These are phyloP conservation scores for Pochonia chlamydosporia DNA, from an alignment of 2,329 filamentous ascomycete species.

Conservation along the genomic window DNA sequence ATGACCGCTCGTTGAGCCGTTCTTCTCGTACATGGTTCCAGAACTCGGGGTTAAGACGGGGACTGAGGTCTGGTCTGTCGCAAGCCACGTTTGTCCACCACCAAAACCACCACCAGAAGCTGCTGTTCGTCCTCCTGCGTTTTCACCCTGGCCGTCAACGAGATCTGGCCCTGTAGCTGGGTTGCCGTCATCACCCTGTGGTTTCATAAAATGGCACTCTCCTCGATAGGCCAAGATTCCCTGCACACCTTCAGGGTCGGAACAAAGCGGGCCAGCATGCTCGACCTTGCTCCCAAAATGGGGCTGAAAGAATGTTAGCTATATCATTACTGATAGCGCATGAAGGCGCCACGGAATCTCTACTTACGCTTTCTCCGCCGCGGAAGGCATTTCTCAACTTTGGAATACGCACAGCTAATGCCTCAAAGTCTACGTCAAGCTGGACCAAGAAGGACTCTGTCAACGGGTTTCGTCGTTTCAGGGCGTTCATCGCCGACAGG, in stretches of 20 bases:
- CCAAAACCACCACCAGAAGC: neutral
- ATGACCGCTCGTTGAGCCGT: slow-evolving; percentile 18
- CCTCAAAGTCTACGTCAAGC: slow-evolving; percentile 84
- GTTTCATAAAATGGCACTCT: slow-evolving; percentile 38
- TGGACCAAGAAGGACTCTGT: slow-evolving; percentile 94
- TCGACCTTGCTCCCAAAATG: slow-evolving; percentile 4
- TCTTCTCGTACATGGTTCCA: slow-evolving; percentile 28
- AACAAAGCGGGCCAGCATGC: slow-evolving; percentile 19
- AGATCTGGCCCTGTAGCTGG: slow-evolving; percentile 32
- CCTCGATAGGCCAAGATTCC: slow-evolving; percentile 40
- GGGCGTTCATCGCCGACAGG: slow-evolving; percentile 79
- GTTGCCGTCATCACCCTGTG: slow-evolving; percentile 33
- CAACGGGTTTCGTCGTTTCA: slow-evolving; percentile 82
- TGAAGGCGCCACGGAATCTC: neutral
- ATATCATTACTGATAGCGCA: neutral
- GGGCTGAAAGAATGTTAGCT: slow-evolving; percentile 2
- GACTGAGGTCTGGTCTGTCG: slow-evolving; percentile 30
- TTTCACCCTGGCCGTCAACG: slow-evolving; percentile 26
- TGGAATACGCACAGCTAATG: slow-evolving; percentile 56
- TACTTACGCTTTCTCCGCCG: slow-evolving; percentile 46
- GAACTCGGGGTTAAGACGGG: slow-evolving; percentile 30
- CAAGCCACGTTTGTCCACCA: slow-evolving; percentile 29
- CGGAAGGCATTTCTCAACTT: slow-evolving; percentile 50
- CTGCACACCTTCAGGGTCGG: slow-evolving; percentile 28
- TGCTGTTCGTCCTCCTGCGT: neutral